Conservation (phyloP, 306 rosid genomes). For the Dryas octopetala region DNA sequence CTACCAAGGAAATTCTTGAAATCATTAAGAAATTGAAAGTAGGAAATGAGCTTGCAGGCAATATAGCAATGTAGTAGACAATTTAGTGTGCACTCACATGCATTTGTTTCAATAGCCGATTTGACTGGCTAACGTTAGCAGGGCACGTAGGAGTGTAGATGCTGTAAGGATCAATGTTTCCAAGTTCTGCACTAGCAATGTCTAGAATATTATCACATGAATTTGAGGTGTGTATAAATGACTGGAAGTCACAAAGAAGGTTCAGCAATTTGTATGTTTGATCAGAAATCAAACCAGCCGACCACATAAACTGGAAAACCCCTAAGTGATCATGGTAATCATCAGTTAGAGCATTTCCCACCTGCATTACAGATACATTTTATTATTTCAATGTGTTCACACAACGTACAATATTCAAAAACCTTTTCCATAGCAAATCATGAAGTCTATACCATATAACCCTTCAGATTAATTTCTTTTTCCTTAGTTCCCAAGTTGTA, state of each 20-base stretch:
- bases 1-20: background rate
- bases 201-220: constrained; percentile 50
- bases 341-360: constrained; percentile 89
- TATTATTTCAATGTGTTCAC: constrained; percentile 12
- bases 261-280: constrained; percentile 68
- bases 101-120: constrained; percentile 50
- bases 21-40: background rate
- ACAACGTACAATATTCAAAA: background rate
- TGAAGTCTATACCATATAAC: constrained; percentile 64
- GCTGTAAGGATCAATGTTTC: constrained; percentile 81
- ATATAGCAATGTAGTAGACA: background rate
- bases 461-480: constrained; percentile 69
- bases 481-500: constrained; percentile 46
- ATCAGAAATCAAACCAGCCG: constrained; percentile 87
- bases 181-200: constrained; percentile 53
- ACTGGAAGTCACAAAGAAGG: constrained; percentile 47
- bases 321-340: constrained; percentile 81
- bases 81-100: constrained; percentile 46
- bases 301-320: constrained; percentile 77
- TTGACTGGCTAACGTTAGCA: constrained; percentile 48
- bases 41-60: background rate
- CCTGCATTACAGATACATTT: constrained; percentile 51
- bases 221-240: constrained; percentile 51
- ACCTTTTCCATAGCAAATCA: constrained; percentile 6
- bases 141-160: constrained; percentile 66